Evolutionary conservation across 2,329 filamentous ascomycete species (phyloP).

Genomic region (Venturia pyrina): DNA sequence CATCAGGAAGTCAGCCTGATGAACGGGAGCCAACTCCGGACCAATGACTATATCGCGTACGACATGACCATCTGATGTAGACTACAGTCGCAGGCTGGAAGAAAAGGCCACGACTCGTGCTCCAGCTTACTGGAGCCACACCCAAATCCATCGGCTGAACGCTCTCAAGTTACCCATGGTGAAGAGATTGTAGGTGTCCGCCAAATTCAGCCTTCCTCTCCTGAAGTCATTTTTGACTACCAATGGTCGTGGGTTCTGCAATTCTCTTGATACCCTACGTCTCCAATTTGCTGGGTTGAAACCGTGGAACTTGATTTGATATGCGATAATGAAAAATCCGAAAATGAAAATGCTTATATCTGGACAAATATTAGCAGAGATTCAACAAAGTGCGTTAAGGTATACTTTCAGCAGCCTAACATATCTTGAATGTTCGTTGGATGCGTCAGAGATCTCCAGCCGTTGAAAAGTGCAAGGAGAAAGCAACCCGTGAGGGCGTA

Average conservation of each 20-base stretch:
- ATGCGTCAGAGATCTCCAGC: conserved; percentile 2
- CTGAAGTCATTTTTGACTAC: neutral
- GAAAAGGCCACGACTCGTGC: neutral
- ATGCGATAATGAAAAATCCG: conserved; percentile 12
- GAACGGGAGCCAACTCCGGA: neutral
- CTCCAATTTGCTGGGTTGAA: conserved; percentile 13
- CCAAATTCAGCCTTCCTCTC: conserved; percentile 14
- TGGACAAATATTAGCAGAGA: conserved; percentile 13
- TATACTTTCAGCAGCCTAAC: conserved; percentile 5
- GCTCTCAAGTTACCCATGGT: conserved; percentile 12
- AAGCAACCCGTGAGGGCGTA: neutral
- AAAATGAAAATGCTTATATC: conserved; percentile 14
- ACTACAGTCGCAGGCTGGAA: neutral
- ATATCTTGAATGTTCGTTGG: conserved; percentile 2
- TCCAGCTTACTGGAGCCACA: neutral
- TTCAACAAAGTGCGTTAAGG: conserved; percentile 11
- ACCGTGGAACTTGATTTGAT: conserved; percentile 15
- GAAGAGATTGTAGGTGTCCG: conserved; percentile 12
- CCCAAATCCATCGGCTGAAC: conserved; percentile 11
- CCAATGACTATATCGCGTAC: neutral
- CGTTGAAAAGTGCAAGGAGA: conserved; percentile 8
- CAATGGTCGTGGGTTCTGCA: conserved; percentile 2
- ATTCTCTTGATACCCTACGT: conserved; percentile 8
- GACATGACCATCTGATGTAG: neutral
- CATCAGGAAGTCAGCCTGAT: neutral